Conservation (phyloP, 1,284 basidiomycete species). For the Melampsora americana region DNA sequence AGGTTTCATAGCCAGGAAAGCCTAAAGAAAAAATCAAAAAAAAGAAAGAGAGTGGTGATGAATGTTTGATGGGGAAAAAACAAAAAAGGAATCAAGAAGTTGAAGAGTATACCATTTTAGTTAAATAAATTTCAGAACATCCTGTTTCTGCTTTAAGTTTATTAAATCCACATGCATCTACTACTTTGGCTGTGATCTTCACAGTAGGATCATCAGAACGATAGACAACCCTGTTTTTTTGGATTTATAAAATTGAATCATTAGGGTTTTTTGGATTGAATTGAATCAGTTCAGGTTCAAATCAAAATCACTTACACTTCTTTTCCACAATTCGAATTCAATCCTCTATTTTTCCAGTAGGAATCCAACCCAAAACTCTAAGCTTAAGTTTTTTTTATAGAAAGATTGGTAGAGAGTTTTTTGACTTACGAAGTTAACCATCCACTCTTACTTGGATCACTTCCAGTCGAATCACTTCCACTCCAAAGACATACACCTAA, state of each 20-base stretch:
- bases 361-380: too few relatives aligned
- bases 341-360: neutral
- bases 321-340: conserved; percentile 2
- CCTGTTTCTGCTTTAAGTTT: conserved; percentile 10
- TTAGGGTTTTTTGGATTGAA: too few relatives aligned
- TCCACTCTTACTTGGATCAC: conserved; percentile 21
- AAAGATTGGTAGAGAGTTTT: too few relatives aligned
- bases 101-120: conserved; percentile 21
- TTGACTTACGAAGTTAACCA: conserved; percentile 33
- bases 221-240: neutral
- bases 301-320: conserved; percentile 9
- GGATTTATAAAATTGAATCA: too few relatives aligned
- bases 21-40: neutral
- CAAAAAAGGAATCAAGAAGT: too few relatives aligned
- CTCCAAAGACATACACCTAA: conserved; percentile 37
- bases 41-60: too few relatives aligned
- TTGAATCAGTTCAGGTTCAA: too few relatives aligned
- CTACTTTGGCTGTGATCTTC: conserved; percentile 20
- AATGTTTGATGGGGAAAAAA: too few relatives aligned
- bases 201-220: conserved; percentile 7
- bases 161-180: conserved; percentile 28
- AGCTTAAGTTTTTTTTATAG: too few relatives aligned
- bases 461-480: conserved; percentile 17
- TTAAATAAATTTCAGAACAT: conserved; percentile 29
- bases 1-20: neutral